A percentile compares a stretch with the other conserved stretches of the same genome.
Evolutionary conservation across 768 basidiomycete genomes (phyloP).

Genomic region (Paxillus ammoniavirescens): DNA sequence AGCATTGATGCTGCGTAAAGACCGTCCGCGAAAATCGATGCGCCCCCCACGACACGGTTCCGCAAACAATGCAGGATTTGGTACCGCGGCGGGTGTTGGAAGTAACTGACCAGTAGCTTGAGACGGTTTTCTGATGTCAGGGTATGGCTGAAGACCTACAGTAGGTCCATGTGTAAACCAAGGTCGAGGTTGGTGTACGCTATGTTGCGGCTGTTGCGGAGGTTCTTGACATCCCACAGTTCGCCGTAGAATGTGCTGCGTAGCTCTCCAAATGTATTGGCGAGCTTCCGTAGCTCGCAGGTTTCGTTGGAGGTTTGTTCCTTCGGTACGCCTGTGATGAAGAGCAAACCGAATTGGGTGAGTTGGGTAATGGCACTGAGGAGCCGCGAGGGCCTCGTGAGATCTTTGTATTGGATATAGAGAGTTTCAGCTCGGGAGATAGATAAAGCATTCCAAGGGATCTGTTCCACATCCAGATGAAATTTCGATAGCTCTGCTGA

Average conservation of each 20-base stretch:
- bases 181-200: slow-evolving; percentile 92
- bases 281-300: slow-evolving; percentile 71
- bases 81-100: slow-evolving; percentile 86
- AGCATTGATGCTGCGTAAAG: slow-evolving; percentile 61
- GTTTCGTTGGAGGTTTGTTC: slow-evolving; percentile 52
- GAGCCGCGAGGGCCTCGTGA: slow-evolving; percentile 46
- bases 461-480: slow-evolving; percentile 41
- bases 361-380: slow-evolving; percentile 67
- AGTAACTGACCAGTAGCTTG: slow-evolving; percentile 58
- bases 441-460: slow-evolving; percentile 45
- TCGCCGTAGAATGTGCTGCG: slow-evolving; percentile 88
- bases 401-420: slow-evolving; percentile 53
- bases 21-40: slow-evolving; percentile 85
- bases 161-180: slow-evolving; percentile 88
- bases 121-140: neutral
- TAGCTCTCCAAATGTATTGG: slow-evolving; percentile 68
- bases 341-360: slow-evolving; percentile 66
- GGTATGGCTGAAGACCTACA: slow-evolving; percentile 51
- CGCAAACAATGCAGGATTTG: slow-evolving; percentile 91
- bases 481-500: slow-evolving; percentile 35
- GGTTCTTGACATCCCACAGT: slow-evolving; percentile 83
- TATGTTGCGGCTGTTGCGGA: slow-evolving; percentile 78
- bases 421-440: slow-evolving; percentile 42
- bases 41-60: slow-evolving; percentile 80
- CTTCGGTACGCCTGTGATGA: slow-evolving; percentile 71